Conservation (phyloP, 2,329 filamentous ascomycete genomes). For the Aspergillus vadensis region DNA sequence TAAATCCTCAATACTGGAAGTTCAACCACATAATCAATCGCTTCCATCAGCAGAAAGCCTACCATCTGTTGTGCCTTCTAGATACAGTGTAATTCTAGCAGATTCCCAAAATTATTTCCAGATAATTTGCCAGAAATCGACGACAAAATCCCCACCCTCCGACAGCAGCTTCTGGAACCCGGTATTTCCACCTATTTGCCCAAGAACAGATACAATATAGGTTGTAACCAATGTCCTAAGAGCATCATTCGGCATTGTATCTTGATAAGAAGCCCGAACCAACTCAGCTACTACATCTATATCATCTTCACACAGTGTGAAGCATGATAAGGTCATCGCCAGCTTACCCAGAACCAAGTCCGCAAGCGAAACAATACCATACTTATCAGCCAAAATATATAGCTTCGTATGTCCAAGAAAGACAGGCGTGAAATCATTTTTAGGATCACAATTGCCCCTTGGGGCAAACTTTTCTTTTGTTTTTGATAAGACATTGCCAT, state of each 20-base stretch:
- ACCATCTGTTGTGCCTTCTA: background rate
- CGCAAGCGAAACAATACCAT: constrained; percentile 38
- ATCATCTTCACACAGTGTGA: constrained; percentile 32
- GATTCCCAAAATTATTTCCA: background rate
- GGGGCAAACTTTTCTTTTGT: constrained; percentile 13
- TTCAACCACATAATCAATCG: background rate
- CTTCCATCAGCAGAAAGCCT: background rate
- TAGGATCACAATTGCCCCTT: constrained; percentile 10
- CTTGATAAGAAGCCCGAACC: constrained; percentile 39
- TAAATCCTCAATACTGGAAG: background rate
- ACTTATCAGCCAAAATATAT: constrained; percentile 46
- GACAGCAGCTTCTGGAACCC: background rate
- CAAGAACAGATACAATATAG: constrained; percentile 25
- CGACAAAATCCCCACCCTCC: background rate
- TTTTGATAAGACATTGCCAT: background rate
- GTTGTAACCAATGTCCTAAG: constrained; percentile 23
- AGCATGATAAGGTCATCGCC: constrained; percentile 32
- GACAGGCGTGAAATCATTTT: constrained; percentile 36
- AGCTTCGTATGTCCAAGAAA: constrained; percentile 45
- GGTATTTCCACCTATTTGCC: background rate
- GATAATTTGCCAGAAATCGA: background rate
- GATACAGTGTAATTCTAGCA: no score
- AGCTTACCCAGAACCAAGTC: constrained; percentile 37
- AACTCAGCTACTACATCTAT: constrained; percentile 34
- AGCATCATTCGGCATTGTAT: constrained; percentile 29